Base-by-base conservation (phyloP, 2,329 filamentous ascomycete species). In the Tolypocladium amazonense region DNA sequence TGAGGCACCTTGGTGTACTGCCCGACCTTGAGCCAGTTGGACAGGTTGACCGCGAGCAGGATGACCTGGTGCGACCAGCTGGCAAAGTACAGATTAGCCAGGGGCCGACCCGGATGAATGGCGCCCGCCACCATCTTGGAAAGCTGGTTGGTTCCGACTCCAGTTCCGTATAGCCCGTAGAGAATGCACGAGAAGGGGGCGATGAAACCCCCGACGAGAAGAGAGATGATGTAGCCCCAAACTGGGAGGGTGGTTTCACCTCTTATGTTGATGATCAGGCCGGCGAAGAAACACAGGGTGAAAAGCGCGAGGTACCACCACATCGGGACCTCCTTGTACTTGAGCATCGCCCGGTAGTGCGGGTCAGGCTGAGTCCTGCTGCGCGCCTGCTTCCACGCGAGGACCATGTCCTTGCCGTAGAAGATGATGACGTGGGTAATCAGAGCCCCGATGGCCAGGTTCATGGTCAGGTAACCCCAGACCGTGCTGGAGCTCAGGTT, bases 91-190 rank as follows among this genome's bases (percentile, higher is more conserved):
- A 79, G 71, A 61, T 78, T 77, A 7, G 73, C 74, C 9, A 78
- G 63, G 1, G 71, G 75, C 11, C 65, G 65, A 5, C 72, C 71
- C 0, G 73, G 77, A 60, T 76, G 72, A 54, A 81, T 67, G 41
- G 79, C 76, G 23, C 77, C 79, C 1, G 73, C 79, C 39, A 81
- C 64, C 72, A 81, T 77, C 63, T 81, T 67, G 56, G 63, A 67
- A 14, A 68, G 56, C n/a, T 65, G 62, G 41, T 67, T 65, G 1
- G 65, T 67, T 4, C 56, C 56, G n/a, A 68, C 61, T 1, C 64
- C 60, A 0, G 58, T 66, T 1, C 66, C 64, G 41, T 63, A 62
- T 0, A 68, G 59, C 1, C 65, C 66, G 39, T 67, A 64, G 0
- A 68, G 77, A 9, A 75, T 70, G 20, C 60, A 62, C 1, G 65